Conservation (phyloP, 1,139 yeast genomes). For the Tardiomyces blankii region DNA sequence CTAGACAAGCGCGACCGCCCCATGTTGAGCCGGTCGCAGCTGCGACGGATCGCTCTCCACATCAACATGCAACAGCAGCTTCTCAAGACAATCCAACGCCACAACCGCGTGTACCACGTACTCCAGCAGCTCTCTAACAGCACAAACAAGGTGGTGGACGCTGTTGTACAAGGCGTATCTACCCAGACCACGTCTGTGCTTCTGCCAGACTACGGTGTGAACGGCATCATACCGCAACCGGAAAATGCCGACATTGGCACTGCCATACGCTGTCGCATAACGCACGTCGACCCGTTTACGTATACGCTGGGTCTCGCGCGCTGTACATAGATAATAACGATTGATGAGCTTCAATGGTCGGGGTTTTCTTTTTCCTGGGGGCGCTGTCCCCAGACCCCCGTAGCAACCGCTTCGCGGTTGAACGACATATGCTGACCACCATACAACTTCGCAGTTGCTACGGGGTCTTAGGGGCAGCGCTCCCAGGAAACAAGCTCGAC, state of each 20-base stretch:
- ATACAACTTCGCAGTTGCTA: too few species aligned
- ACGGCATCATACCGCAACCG: not conserved
- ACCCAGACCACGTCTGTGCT: not conserved
- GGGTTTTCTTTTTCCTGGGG: too few species aligned
- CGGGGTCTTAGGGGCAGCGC: too few species aligned
- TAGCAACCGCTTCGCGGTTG: too few species aligned
- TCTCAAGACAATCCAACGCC: not conserved
- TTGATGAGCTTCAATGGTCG: too few species aligned
- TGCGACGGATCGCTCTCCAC: not conserved
- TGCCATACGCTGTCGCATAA: not conserved
- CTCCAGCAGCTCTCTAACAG: not conserved
- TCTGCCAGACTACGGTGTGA: not conserved
- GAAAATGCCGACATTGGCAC: not conserved
- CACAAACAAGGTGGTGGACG: not conserved
- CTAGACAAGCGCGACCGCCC: slow-evolving; percentile 3
- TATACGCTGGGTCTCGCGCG: not conserved
- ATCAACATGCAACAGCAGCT: not conserved
- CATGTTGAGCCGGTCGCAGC: not conserved
- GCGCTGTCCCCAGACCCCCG: too few species aligned
- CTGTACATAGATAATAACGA: not conserved
- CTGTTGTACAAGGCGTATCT: not conserved
- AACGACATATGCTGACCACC: too few species aligned
- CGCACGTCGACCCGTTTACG: not conserved
- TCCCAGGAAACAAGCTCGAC: too few species aligned
- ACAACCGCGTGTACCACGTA: not conserved